Evolutionary conservation across 345 rosid genomes (phyloP).

Genomic region (Turnera subulata): DNA sequence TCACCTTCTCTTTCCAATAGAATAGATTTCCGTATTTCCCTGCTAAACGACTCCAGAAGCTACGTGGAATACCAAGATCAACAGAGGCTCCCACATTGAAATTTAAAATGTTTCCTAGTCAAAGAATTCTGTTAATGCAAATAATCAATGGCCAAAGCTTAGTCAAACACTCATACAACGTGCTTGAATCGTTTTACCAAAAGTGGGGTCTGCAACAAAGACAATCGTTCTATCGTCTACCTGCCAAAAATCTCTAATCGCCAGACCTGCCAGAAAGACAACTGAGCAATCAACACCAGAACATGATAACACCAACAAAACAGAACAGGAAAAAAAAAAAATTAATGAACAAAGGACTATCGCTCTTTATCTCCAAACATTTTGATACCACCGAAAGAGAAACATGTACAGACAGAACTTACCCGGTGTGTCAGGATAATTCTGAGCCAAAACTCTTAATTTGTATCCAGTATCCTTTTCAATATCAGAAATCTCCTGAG

Average conservation of each 20-base stretch:
- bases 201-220: constrained; percentile 86
- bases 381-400: no score
- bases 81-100: constrained; percentile 80
- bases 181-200: constrained; percentile 43
- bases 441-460: constrained; percentile 82
- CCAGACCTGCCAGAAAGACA: constrained; percentile 50
- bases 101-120: constrained; percentile 68
- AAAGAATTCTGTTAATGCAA: constrained; percentile 8
- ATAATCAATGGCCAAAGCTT: constrained; percentile 8
- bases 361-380: no score
- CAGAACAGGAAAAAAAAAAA: not conserved
- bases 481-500: constrained; percentile 57
- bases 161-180: constrained; percentile 1
- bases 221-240: constrained; percentile 86
- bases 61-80: constrained; percentile 76
- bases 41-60: constrained; percentile 79
- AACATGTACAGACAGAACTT: constrained; percentile 1
- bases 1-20: constrained; percentile 87
- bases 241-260: constrained; percentile 79
- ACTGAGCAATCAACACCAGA: constrained; percentile 1
- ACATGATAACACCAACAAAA: not conserved
- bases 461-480: constrained; percentile 89
- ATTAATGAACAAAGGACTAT: no score
- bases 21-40: constrained; percentile 67
- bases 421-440: constrained; percentile 95